Evolutionary conservation across 176 grass and related monocot genomes (phyloP).

Genomic region (Phoenix roebelenii): DNA sequence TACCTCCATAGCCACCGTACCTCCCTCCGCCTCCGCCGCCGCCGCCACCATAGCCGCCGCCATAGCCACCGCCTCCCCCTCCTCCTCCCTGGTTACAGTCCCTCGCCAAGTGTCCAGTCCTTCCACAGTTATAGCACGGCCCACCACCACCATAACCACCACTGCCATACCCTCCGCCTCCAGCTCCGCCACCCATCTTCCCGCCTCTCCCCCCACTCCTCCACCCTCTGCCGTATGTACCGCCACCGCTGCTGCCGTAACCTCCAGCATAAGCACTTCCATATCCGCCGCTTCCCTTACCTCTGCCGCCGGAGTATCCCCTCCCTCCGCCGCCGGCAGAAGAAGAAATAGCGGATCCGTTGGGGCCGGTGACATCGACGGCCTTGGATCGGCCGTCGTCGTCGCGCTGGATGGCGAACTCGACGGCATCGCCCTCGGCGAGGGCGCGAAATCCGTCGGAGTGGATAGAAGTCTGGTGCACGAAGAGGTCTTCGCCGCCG

Average conservation of each 20-base stretch:
- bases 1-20: not conserved
- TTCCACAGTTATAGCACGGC: slow-evolving; percentile 23
- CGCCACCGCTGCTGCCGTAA: not conserved
- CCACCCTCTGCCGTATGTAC: not conserved
- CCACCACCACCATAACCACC: not conserved
- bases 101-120: slow-evolving; percentile 21
- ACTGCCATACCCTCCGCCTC: not conserved
- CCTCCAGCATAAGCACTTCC: slow-evolving; percentile 9
- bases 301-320: not conserved
- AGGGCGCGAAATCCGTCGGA: slow-evolving; percentile 17
- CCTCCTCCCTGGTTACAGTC: slow-evolving; percentile 20
- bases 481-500: slow-evolving; percentile 24
- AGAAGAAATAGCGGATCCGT: slow-evolving; percentile 9
- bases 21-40: no score
- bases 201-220: no score
- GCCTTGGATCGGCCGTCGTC: slow-evolving; percentile 24
- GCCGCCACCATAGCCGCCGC: not conserved
- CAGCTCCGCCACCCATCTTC: no score
- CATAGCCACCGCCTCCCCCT: not conserved
- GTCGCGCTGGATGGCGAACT: slow-evolving; percentile 14
- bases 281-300: slow-evolving; percentile 8
- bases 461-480: slow-evolving; percentile 22
- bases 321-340: not conserved
- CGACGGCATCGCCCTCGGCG: slow-evolving; percentile 22
- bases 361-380: slow-evolving; percentile 16